Evolutionary conservation across 2,329 filamentous ascomycete genomes (phyloP).

Genomic region (Phaeomoniella chlamydospora): DNA sequence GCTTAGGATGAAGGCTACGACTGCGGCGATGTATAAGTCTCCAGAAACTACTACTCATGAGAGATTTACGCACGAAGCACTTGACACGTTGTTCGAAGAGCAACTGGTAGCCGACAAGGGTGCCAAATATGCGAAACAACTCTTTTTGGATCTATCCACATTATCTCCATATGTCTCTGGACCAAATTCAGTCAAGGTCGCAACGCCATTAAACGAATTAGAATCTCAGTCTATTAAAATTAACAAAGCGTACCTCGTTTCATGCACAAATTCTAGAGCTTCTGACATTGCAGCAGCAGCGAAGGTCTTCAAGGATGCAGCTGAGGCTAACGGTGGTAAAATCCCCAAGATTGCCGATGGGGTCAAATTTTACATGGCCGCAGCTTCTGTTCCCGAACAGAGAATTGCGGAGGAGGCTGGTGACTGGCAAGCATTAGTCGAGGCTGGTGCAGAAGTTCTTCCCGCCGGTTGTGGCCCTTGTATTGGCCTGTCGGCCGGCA

Average conservation of each 20-base stretch:
- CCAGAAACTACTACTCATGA: constrained; percentile 32
- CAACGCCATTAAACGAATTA: constrained; percentile 62
- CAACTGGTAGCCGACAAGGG: constrained; percentile 57
- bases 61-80: constrained; percentile 55
- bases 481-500: constrained; percentile 68
- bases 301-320: constrained; percentile 68
- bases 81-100: constrained; percentile 59
- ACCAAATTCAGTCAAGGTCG: constrained; percentile 81
- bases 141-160: constrained; percentile 71
- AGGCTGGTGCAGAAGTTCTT: constrained; percentile 60
- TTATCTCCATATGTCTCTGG: constrained; percentile 74
- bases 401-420: constrained; percentile 61
- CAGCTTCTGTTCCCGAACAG: constrained; percentile 70
- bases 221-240: constrained; percentile 60
- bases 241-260: constrained; percentile 75
- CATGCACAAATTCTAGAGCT: constrained; percentile 73
- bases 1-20: constrained; percentile 64
- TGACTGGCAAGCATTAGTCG: constrained; percentile 70
- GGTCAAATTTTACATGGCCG: constrained; percentile 80
- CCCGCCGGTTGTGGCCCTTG: constrained; percentile 70
- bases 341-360: constrained; percentile 57
- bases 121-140: constrained; percentile 67
- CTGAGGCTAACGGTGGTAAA: constrained; percentile 42
- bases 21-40: constrained; percentile 38
- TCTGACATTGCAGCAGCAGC: constrained; percentile 75